phyloP scores from a whole-genome alignment of 108 stramenopile genomes.

The Cyclostephanos tholiformis region DNA sequence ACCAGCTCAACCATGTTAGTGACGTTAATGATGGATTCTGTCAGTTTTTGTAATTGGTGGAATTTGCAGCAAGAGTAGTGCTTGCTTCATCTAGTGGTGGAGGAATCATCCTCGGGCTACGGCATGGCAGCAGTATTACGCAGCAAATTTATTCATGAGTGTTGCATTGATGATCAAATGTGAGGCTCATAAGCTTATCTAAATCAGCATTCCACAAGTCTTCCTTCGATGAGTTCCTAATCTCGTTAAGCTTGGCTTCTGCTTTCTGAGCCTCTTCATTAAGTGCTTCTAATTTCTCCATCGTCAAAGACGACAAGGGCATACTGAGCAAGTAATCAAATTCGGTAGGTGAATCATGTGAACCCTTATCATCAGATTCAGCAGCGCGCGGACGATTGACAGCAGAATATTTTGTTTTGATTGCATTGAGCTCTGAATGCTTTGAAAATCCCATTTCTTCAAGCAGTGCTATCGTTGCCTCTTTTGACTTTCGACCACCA shows the following conservation, averaged over 20 bases:
- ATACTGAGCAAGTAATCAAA: constrained; percentile 89
- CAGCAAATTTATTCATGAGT: not conserved
- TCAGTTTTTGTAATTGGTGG: too few species aligned
- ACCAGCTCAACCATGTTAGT: too few species aligned
- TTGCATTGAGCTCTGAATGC: constrained; percentile 53
- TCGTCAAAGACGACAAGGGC: constrained; percentile 79
- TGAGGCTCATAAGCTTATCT: constrained; percentile 73
- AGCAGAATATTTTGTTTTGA: constrained; percentile 58
- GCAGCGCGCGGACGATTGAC: constrained; percentile 15
- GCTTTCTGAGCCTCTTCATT: constrained; percentile 66
- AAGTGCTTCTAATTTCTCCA: constrained; percentile 72
- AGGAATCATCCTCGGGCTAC: too few species aligned
- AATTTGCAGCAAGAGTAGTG: too few species aligned
- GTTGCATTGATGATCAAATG: constrained; percentile 17
- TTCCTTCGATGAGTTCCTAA: constrained; percentile 53
- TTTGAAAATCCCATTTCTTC: constrained; percentile 61
- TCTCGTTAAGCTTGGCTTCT: constrained; percentile 56
- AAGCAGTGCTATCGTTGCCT: constrained; percentile 73
- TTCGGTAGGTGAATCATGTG: constrained; percentile 32
- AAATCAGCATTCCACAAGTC: constrained; percentile 87
- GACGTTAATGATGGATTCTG: too few species aligned
- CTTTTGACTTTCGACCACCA: constrained; percentile 62
- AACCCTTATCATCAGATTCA: constrained; percentile 7
- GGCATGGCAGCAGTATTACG: too few species aligned
- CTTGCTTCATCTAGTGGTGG: too few species aligned